These are phyloP conservation scores for Colletotrichum sp. DNA, from an alignment of 2,329 filamentous ascomycete genomes.

Conservation along the genomic window DNA sequence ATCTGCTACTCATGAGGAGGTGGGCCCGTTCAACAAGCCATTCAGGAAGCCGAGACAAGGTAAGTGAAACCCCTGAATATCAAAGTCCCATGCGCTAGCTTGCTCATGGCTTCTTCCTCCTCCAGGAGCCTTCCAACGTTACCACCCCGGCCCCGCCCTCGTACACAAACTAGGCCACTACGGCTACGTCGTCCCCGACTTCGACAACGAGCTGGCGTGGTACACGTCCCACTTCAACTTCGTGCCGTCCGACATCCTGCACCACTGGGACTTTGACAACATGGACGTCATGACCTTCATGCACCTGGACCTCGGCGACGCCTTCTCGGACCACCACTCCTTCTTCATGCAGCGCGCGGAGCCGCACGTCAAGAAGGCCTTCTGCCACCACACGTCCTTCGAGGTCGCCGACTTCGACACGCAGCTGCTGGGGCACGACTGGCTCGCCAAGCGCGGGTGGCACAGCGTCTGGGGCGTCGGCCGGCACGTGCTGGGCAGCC, in stretches of 20 bases:
- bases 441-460: conserved; percentile 58
- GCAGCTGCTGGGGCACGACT: conserved; percentile 64
- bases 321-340: conserved; percentile 59
- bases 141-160: background rate
- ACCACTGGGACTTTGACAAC: conserved; percentile 4
- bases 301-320: conserved; percentile 57
- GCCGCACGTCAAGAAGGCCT: background rate
- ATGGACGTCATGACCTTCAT: conserved; percentile 47
- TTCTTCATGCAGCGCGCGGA: conserved; percentile 51
- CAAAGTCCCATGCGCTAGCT: too few relatives aligned
- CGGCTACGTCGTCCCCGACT: conserved; percentile 26
- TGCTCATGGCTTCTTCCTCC: too few relatives aligned
- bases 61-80: background rate
- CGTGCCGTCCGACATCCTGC: conserved; percentile 37
- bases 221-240: conserved; percentile 48
- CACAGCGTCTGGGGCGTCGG: conserved; percentile 66
- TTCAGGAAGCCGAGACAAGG: background rate
- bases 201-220: conserved; percentile 36
- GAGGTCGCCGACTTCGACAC: conserved; percentile 66
- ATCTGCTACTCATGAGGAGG: background rate
- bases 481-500: conserved; percentile 62
- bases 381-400: conserved; percentile 30
- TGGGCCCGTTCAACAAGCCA: background rate
- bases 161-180: background rate
- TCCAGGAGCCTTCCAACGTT: background rate